Conservation (phyloP, 345 rosid species). For the Trapa incisa region DNA sequence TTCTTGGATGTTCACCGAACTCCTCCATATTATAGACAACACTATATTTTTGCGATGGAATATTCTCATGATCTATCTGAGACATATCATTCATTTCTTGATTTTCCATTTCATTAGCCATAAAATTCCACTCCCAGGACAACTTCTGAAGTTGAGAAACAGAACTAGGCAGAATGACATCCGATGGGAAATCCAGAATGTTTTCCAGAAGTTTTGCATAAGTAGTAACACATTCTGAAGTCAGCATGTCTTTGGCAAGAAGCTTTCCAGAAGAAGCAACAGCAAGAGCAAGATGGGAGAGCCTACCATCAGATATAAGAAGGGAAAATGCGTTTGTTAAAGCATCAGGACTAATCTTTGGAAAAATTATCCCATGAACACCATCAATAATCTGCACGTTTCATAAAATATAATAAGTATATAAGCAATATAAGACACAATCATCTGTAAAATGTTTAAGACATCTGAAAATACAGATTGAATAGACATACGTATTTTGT, state of each 20-base stretch:
- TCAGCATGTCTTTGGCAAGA: conserved; percentile 69
- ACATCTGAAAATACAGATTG: neutral
- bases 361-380: conserved; percentile 51
- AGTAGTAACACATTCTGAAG: conserved; percentile 60
- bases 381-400: conserved; percentile 57
- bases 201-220: conserved; percentile 78
- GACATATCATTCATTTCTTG: conserved; percentile 19
- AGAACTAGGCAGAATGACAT: conserved; percentile 53
- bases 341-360: conserved; percentile 53
- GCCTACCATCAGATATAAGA: conserved; percentile 59
- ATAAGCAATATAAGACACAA: neutral
- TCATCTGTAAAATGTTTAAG: too few species aligned
- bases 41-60: conserved; percentile 25
- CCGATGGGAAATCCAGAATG: conserved; percentile 65
- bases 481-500: conserved; percentile 57
- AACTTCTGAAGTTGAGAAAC: conserved; percentile 41
- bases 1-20: conserved; percentile 28
- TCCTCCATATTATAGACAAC: conserved; percentile 52
- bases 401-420: conserved; percentile 6
- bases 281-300: conserved; percentile 55
- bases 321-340: conserved; percentile 61
- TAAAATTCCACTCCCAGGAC: conserved; percentile 75
- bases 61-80: conserved; percentile 15
- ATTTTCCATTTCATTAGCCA: conserved; percentile 28
- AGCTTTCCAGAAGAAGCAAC: conserved; percentile 70